Evolutionary conservation across 1,139 yeast genomes (phyloP), one percentile per base, ranked within the genome.

Genomic region (Lodderomyces metapsilosis): DNA sequence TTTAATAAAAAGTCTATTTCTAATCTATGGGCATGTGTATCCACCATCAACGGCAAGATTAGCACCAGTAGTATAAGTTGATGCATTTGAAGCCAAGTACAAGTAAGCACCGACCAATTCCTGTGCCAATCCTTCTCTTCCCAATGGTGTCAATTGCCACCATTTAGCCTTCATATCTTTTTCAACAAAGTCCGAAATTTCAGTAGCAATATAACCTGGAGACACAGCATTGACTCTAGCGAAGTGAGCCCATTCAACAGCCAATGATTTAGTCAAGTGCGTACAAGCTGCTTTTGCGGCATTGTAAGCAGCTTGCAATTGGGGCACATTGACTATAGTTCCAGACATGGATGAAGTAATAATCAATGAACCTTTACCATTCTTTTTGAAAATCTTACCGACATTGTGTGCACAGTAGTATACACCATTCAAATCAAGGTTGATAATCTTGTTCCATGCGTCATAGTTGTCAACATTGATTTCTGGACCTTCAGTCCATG

Each of bases 21-120:
- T 18, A 36, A 25, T 25, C 43, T 59, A 66, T 51, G 74, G 72
- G 36, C 69, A 71, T 46, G 65, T 55, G 72, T 86, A 87, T 40
- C 96, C 96, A 53, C 96, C 96, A 56, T 88, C 96, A 43, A 88
- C 95, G 50, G 84, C 70, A 52, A 88, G 66, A 62, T 88, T 88
- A 54, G 84, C 79, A 51, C 95, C 96, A 11, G 94, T 88, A 43
- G 94, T 80, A 66, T 83, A 88, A 16, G 88, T 78, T 33, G 88
- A 74, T 17, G 94, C 95, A 57, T 86, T 83, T 8, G 89, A 80
- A 30, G 94, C 88, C 59, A 88, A 71, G 66, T 86, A 88, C 44
- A 88, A 75, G 50, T 82, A 83, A 18, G 92, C 84, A 53, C 95
- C 94, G 37, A 86, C 89, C 63, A 86, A 84, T 62, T 88, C 96